Evolutionary conservation across 2,329 filamentous ascomycete species (phyloP).

Genomic region (Paecilomyces sp.): DNA sequence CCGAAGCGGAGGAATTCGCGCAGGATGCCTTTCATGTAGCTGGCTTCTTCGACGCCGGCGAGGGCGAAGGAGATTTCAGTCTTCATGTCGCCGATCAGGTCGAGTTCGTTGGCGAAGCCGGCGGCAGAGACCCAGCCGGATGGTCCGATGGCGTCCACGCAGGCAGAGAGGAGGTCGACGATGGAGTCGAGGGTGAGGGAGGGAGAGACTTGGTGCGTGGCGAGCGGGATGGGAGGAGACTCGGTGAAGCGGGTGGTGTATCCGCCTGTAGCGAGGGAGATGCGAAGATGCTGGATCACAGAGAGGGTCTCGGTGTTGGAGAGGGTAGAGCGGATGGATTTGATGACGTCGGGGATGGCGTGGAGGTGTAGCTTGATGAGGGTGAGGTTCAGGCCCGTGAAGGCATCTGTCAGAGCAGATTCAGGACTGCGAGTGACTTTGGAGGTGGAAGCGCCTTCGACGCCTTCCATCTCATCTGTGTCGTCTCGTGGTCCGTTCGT

Average conservation of each 20-base stretch:
- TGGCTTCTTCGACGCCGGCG: slow-evolving; percentile 41
- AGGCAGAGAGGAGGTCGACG: slow-evolving; percentile 34
- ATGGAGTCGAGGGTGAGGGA: slow-evolving; percentile 32
- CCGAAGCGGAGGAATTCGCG: slow-evolving; percentile 39
- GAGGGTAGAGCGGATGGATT: slow-evolving; percentile 30
- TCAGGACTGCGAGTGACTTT: slow-evolving; percentile 3
- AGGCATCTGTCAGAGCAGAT: slow-evolving; percentile 25
- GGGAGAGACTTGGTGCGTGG: slow-evolving; percentile 27
- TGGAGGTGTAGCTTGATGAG: slow-evolving; percentile 30
- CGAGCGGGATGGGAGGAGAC: slow-evolving; percentile 28
- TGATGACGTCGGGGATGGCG: slow-evolving; percentile 21
- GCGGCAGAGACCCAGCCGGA: slow-evolving; percentile 40
- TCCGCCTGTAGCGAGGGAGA: slow-evolving; percentile 35
- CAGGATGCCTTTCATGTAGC: slow-evolving; percentile 40
- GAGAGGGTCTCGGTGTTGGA: slow-evolving; percentile 32
- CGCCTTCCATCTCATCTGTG: slow-evolving; percentile 9
- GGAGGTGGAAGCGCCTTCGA: slow-evolving; percentile 7
- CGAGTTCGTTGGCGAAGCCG: slow-evolving; percentile 30
- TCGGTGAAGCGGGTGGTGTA: slow-evolving; percentile 37
- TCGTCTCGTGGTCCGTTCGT: slow-evolving; percentile 18
- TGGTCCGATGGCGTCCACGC: slow-evolving; percentile 41
- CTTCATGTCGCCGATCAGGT: slow-evolving; percentile 41
- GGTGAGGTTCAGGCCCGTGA: slow-evolving; percentile 30
- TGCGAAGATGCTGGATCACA: slow-evolving; percentile 36
- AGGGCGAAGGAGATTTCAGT: slow-evolving; percentile 42